Evolutionary conservation across 176 grass and related monocot species (phyloP).

Genomic region (Cocos nucifera): DNA sequence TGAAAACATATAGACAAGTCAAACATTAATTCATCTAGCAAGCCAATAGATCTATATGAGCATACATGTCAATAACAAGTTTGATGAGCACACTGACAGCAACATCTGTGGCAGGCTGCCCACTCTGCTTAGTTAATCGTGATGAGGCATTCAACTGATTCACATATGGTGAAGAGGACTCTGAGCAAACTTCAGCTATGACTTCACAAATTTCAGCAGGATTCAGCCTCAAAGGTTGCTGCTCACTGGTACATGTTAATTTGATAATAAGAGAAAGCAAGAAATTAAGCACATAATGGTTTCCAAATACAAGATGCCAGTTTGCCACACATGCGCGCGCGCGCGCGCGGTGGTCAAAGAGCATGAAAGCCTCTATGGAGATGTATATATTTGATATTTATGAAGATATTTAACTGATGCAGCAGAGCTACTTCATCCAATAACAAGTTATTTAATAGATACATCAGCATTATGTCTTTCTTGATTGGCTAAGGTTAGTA

Average conservation of each 20-base stretch:
- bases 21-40: conserved; percentile 5
- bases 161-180: conserved; percentile 42
- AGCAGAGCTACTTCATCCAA: too few species aligned
- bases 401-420: too few species aligned
- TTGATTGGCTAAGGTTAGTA: too few species aligned
- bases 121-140: conserved; percentile 50
- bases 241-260: conserved; percentile 54
- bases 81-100: conserved; percentile 98
- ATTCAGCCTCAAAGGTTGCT: conserved; percentile 95
- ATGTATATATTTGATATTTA: too few species aligned
- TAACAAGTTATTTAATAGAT: too few species aligned
- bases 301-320: too few species aligned
- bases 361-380: too few species aligned
- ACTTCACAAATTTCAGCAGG: conserved; percentile 91
- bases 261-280: conserved; percentile 25
- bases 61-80: conserved; percentile 98
- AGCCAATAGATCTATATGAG: conserved; percentile 14
- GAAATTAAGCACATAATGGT: background rate
- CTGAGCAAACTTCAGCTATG: conserved; percentile 89
- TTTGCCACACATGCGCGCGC: too few species aligned
- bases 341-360: too few species aligned
- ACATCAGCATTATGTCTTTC: too few species aligned
- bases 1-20: conserved; percentile 5
- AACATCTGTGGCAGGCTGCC: conserved; percentile 81
- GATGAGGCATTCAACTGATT: conserved; percentile 46